Base-by-base conservation (phyloP, 371 early-diverging fungal genomes). In the Lichtheimia ornata region DNA sequence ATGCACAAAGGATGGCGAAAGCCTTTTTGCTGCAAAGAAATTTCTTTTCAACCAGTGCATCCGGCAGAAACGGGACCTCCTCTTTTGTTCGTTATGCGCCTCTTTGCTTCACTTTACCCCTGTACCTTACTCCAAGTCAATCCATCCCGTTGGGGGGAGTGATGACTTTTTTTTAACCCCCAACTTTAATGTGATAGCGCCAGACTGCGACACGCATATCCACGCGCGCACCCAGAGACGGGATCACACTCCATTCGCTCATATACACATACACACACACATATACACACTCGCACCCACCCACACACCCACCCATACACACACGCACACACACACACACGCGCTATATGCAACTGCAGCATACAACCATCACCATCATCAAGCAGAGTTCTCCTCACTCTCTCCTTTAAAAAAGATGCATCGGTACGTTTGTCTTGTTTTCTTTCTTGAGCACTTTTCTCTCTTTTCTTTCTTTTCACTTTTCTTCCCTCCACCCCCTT, bases 391-490 rank as follows among this genome's bases (percentile, higher is more conserved):
- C 18, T 22, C 18, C n/a, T 22, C 22, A n/a, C 18, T 22, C 6
- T 18, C 47, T 47, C 47, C 47, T 47, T 47, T 47, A 47, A 47
- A 47, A 47, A 22, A 47, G 22, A 47, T 18, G 47, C 18, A 22
- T 47, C 17, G n/a, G 47, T 22, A 47, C 47, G 47, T 17, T 47
- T 22, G 47, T 47, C 47, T 47, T 22, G n/a, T 47, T 47, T 47
- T 47, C n/a, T 18, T 47, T 47, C 22, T 47, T 47, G 47, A 35
- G 35, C 35, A 11, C 47, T 47, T 22, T 47, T 47, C 22, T 47
- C 22, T 18, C n/a, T 47, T 47, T 47, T 47, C 18, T 47, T 47
- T 47, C 47, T 47, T 47, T 47, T 22, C 47, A 22, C 47, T 47
- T 11, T 47, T 17, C 17, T 15, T 22, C 28, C 4, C 28, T 28